Evolutionary conservation across 140 eudicot species (phyloP).

Genomic region (Anethum foeniculum): DNA sequence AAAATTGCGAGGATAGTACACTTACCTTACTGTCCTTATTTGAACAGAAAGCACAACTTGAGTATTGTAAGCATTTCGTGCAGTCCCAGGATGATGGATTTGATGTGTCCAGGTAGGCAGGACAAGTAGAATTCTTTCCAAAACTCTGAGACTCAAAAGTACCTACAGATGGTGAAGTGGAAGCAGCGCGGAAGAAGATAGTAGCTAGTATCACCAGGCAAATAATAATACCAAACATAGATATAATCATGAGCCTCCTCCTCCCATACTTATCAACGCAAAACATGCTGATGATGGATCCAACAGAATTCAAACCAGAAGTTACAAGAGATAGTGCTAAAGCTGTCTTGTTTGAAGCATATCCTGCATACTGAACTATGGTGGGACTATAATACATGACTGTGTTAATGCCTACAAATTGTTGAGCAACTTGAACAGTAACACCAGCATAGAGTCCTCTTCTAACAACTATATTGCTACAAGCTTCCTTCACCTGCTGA

Average conservation of each 20-base stretch:
- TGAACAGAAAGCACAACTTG: conserved; percentile 41
- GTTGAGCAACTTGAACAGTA: conserved; percentile 70
- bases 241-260: conserved; percentile 53
- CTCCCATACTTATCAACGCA: conserved; percentile 68
- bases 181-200: conserved; percentile 39
- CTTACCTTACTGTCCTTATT: conserved; percentile 12
- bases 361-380: conserved; percentile 61
- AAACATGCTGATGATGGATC: conserved; percentile 55
- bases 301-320: conserved; percentile 55
- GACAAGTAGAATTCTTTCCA: conserved; percentile 49
- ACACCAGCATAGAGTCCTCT: conserved; percentile 65
- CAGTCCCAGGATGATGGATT: conserved; percentile 48
- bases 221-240: conserved; percentile 59
- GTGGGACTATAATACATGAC: conserved; percentile 63
- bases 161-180: conserved; percentile 41
- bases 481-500: conserved; percentile 26
- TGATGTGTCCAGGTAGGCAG: conserved; percentile 3
- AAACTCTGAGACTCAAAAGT: conserved; percentile 30
- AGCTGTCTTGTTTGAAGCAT: conserved; percentile 62
- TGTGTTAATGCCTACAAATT: conserved; percentile 61
- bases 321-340: conserved; percentile 56
- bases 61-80: conserved; percentile 37
- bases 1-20: background rate
- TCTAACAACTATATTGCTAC: conserved; percentile 34
- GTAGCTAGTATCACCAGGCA: conserved; percentile 40